These are phyloP conservation scores for Hibiscus tridactylites DNA, from an alignment of 345 rosid genomes.

Conservation along the genomic window DNA sequence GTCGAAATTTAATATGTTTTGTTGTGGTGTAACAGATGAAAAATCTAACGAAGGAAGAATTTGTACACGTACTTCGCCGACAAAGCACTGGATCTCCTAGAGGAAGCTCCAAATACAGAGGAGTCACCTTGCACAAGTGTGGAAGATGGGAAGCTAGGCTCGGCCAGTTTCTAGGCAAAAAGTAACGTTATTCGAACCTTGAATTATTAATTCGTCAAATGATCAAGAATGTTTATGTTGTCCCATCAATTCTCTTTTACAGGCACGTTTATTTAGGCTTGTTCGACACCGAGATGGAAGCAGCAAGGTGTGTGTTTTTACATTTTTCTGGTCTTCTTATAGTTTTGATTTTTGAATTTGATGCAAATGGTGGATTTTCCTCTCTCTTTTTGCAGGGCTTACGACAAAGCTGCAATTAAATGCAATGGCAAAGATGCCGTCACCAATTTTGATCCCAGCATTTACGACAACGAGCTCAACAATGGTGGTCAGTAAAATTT, in stretches of 20 bases:
- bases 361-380: background rate
- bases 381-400: conserved; percentile 34
- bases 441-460: conserved; percentile 87
- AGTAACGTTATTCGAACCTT: conserved; percentile 28
- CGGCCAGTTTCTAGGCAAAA: conserved; percentile 93
- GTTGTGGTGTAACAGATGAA: conserved; percentile 47
- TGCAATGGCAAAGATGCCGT: conserved; percentile 95
- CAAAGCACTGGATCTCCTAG: conserved; percentile 95
- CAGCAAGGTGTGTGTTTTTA: conserved; percentile 59
- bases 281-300: conserved; percentile 89
- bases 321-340: background rate
- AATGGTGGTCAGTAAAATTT: conserved; percentile 30
- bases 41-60: conserved; percentile 83
- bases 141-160: conserved; percentile 97
- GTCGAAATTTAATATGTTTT: no score
- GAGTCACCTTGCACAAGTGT: conserved; percentile 97
- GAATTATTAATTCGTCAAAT: no score
- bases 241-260: background rate
- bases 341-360: background rate
- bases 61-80: conserved; percentile 88
- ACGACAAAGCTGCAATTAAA: conserved; percentile 89
- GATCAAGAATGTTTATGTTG: no score
- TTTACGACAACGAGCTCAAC: conserved; percentile 57
- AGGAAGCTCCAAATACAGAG: conserved; percentile 95
- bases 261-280: conserved; percentile 92